phyloP scores from a whole-genome alignment of 805 yeast genomes.

The Kazachstania martiniae region DNA sequence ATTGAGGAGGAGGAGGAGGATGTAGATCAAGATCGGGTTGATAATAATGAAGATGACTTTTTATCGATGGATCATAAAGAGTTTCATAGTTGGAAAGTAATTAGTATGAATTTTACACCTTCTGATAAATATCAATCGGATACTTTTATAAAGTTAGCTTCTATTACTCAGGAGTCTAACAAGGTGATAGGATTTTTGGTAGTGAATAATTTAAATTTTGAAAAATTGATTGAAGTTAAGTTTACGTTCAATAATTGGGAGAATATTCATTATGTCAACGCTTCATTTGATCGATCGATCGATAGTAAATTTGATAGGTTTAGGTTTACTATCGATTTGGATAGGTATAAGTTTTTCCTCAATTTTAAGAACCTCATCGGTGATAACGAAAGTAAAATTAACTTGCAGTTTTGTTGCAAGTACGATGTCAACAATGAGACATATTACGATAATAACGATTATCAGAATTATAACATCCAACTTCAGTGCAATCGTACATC shows the following conservation, averaged over 20 bases:
- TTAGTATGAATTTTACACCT: too few species aligned
- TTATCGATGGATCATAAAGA: too few species aligned
- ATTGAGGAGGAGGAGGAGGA: too few species aligned
- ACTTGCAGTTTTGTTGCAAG: slow-evolving; percentile 24
- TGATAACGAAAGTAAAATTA: slow-evolving; percentile 6
- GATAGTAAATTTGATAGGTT: slow-evolving; percentile 23
- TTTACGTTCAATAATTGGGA: slow-evolving; percentile 27
- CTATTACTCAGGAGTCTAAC: too few species aligned
- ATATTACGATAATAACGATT: slow-evolving; percentile 27
- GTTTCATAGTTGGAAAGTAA: too few species aligned
- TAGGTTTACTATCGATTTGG: slow-evolving; percentile 21
- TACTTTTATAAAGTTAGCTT: too few species aligned
- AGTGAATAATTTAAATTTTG: slow-evolving; percentile 26
- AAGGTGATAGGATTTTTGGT: slow-evolving; percentile 19
- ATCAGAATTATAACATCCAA: slow-evolving; percentile 23
- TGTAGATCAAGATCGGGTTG: too few species aligned
- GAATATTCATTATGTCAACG: slow-evolving; percentile 23
- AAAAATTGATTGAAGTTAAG: slow-evolving; percentile 26
- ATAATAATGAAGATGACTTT: too few species aligned
- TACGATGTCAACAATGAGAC: slow-evolving; percentile 27
- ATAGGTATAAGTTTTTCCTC: slow-evolving; percentile 19
- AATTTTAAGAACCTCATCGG: slow-evolving; percentile 13
- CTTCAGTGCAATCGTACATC: not conserved
- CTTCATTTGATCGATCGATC: slow-evolving; percentile 18
- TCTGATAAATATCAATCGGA: too few species aligned